phyloP scores from a whole-genome alignment of 202 grass and related monocot species.

The Panicum hallii region DNA sequence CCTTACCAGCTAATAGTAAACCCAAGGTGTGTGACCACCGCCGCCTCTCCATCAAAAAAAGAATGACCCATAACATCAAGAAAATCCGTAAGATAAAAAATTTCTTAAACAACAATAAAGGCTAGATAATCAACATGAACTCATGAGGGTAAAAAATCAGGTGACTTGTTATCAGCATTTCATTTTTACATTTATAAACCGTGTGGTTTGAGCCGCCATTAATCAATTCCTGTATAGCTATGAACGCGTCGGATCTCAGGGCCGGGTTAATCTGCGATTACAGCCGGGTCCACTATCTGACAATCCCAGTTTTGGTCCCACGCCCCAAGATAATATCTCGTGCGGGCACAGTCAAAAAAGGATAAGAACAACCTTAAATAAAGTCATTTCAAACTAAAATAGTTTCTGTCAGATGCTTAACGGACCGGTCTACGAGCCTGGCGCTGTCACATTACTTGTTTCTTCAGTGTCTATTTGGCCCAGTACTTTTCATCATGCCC shows the following conservation, averaged over 20 bases:
- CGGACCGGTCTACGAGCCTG: slow-evolving; percentile 42
- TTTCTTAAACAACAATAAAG: no score
- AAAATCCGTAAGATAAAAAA: no score
- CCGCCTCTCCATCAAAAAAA: no score
- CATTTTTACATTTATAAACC: neutral
- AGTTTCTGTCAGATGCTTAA: slow-evolving; percentile 40
- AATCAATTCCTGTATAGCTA: neutral
- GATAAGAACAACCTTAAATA: slow-evolving; percentile 53
- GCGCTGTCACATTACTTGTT: slow-evolving; percentile 2
- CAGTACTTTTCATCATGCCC: neutral
- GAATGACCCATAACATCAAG: no score
- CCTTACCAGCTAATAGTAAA: no score
- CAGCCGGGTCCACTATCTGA: neutral
- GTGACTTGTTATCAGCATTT: neutral
- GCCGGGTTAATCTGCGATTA: neutral
- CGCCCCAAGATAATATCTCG: slow-evolving; percentile 53
- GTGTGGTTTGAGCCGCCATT: neutral
- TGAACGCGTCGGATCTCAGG: neutral
- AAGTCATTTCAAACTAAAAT: slow-evolving; percentile 37
- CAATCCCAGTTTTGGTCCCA: slow-evolving; percentile 13
- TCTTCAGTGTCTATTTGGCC: neutral
- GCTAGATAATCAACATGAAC: neutral
- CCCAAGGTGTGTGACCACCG: no score
- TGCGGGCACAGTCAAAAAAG: slow-evolving; percentile 51
- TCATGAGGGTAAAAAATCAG: neutral